A percentile compares a stretch with the other conserved stretches of the same genome.
phyloP scores from a whole-genome alignment of 306 rosid genomes.

The Prosopis cineraria region DNA sequence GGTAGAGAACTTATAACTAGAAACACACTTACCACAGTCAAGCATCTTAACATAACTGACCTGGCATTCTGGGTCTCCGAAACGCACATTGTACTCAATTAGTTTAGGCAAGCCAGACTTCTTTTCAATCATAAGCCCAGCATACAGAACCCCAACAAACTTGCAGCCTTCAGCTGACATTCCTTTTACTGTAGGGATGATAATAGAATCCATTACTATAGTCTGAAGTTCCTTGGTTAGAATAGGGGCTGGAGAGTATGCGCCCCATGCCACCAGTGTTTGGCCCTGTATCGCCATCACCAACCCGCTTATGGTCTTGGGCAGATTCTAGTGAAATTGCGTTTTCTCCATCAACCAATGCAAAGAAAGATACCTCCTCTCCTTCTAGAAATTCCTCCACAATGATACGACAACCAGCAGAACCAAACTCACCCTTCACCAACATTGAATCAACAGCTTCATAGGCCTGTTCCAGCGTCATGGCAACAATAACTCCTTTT shows the following conservation, averaged over 20 bases:
- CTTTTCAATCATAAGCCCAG: conserved; percentile 97
- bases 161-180: conserved; percentile 89
- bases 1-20: background rate
- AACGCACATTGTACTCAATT: conserved; percentile 94
- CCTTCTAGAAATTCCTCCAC: conserved; percentile 96
- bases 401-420: conserved; percentile 80
- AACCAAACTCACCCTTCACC: conserved; percentile 80
- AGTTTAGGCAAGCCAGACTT: conserved; percentile 91
- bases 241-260: conserved; percentile 91
- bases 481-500: conserved; percentile 91
- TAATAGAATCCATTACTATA: conserved; percentile 80
- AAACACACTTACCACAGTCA: conserved; percentile 15
- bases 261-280: conserved; percentile 99
- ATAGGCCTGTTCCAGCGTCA: conserved; percentile 74
- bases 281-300: conserved; percentile 94
- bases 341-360: conserved; percentile 91
- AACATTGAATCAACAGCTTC: conserved; percentile 96
- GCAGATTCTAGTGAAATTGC: conserved; percentile 97
- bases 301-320: conserved; percentile 96
- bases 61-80: conserved; percentile 99
- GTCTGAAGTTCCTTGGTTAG: conserved; percentile 81
- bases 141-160: conserved; percentile 92
- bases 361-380: conserved; percentile 94
- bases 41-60: conserved; percentile 49
- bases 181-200: conserved; percentile 90